Conservation (phyloP, 2,329 filamentous ascomycete genomes). For the Fusarium sambucinum region DNA sequence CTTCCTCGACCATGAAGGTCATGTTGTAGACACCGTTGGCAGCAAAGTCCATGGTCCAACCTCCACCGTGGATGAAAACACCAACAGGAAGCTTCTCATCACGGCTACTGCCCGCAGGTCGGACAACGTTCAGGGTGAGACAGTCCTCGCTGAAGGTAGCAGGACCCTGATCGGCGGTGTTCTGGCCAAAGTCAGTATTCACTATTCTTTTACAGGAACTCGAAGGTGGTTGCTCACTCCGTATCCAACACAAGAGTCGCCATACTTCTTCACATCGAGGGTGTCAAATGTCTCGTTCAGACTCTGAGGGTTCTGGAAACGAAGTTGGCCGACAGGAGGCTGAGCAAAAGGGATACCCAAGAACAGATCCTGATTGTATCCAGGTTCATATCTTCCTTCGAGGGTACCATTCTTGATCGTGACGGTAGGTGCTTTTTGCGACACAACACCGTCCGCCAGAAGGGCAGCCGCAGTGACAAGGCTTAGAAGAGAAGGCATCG, state of each 20-base stretch:
- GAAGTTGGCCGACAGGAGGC: constrained; percentile 31
- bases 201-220: accelerated
- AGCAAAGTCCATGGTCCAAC: constrained; percentile 56
- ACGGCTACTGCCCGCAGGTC: constrained; percentile 16
- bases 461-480: constrained; percentile 19
- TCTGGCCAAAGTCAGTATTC: constrained; percentile 11
- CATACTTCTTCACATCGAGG: constrained; percentile 40
- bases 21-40: constrained; percentile 69
- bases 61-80: constrained; percentile 54
- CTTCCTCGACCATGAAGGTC: constrained; percentile 66
- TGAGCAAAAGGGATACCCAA: constrained; percentile 44
- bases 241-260: constrained; percentile 45
- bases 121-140: constrained; percentile 39
- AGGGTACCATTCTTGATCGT: constrained; percentile 43
- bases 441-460: constrained; percentile 9
- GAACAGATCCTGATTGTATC: constrained; percentile 41
- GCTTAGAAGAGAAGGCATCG: constrained; percentile 20
- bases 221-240: constrained; percentile 11
- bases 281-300: constrained; percentile 32
- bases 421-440: constrained; percentile 28
- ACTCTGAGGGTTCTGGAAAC: constrained; percentile 33
- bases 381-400: constrained; percentile 36
- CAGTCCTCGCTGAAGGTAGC: constrained; percentile 40
- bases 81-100: constrained; percentile 42
- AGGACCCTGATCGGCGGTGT: constrained; percentile 31